Evolutionary conservation across 495 filamentous ascomycete genomes (phyloP).

Genomic region (Venustampulla echinocandica): DNA sequence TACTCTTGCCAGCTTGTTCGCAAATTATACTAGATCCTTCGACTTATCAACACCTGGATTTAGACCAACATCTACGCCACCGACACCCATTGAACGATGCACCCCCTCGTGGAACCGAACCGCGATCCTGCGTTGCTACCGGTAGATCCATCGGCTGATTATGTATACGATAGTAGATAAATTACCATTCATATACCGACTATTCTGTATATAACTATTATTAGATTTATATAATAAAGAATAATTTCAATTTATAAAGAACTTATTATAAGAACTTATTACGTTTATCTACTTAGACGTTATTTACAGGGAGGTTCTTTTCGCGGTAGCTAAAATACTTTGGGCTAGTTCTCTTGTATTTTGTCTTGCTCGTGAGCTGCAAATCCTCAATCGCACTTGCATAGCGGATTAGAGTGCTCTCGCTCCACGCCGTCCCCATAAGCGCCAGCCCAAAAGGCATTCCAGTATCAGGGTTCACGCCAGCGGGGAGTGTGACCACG

Average conservation of each 20-base stretch:
- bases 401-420: conserved; percentile 52
- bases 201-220: too few species aligned
- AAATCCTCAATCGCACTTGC: conserved; percentile 65
- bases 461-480: conserved; percentile 41
- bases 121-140: neutral
- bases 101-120: neutral
- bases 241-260: too few species aligned
- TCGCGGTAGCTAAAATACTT: conserved; percentile 13
- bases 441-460: conserved; percentile 66
- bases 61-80: conserved; percentile 1
- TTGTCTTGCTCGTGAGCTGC: conserved; percentile 15
- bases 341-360: conserved; percentile 13
- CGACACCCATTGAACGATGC: conserved; percentile 1
- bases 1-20: conserved; percentile 2
- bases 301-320: conserved; percentile 21
- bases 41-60: neutral
- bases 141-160: neutral
- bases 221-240: too few species aligned
- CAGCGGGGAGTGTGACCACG: conserved; percentile 58
- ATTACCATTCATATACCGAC: conserved; percentile 4
- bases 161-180: too few species aligned
- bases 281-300: conserved; percentile 15
- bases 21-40: conserved; percentile 1
- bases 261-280: too few species aligned
- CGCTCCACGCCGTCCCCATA: conserved; percentile 57